Percentiles rank a stretch among this genome's conserved stretches.
Evolutionary conservation across 78 protist species (phyloP).

Genomic region (Diacronema lutheri): DNA sequence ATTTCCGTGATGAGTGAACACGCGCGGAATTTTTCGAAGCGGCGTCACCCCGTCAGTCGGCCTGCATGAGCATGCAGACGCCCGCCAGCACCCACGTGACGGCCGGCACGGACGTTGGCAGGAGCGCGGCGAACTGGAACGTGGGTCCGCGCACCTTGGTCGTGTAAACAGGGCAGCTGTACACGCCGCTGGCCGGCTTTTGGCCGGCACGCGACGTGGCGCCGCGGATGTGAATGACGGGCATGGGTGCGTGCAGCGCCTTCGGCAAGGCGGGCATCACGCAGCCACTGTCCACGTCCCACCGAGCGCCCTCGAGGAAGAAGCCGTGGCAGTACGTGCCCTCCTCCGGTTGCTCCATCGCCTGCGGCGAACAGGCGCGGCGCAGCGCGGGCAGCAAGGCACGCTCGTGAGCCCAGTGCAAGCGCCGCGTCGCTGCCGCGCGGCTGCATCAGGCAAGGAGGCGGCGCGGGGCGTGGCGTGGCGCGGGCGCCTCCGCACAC

Average conservation of each 20-base stretch:
- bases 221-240: neutral
- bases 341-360: slow-evolving; percentile 50
- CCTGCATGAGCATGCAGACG: slow-evolving; percentile 62
- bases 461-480: too few relatives aligned
- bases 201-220: neutral
- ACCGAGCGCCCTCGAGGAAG: slow-evolving; percentile 75
- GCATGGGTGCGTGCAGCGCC: neutral
- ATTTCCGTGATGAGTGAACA: too few relatives aligned
- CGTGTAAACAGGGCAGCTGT: slow-evolving; percentile 70
- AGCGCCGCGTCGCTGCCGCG: too few relatives aligned
- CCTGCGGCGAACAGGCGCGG: slow-evolving; percentile 4
- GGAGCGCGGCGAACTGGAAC: slow-evolving; percentile 57
- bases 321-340: slow-evolving; percentile 80
- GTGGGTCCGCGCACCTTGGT: slow-evolving; percentile 69
- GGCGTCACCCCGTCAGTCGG: too few relatives aligned
- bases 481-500: too few relatives aligned
- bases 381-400: slow-evolving; percentile 18
- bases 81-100: slow-evolving; percentile 70
- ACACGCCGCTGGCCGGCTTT: neutral
- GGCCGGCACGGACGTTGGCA: slow-evolving; percentile 42
- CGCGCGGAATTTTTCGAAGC: too few relatives aligned
- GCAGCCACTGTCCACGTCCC: slow-evolving; percentile 42
- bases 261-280: neutral
- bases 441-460: too few relatives aligned
- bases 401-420: slow-evolving; percentile 5